Evolutionary conservation across 768 basidiomycete genomes (phyloP).

Genomic region (Cystobasidium onofrii): DNA sequence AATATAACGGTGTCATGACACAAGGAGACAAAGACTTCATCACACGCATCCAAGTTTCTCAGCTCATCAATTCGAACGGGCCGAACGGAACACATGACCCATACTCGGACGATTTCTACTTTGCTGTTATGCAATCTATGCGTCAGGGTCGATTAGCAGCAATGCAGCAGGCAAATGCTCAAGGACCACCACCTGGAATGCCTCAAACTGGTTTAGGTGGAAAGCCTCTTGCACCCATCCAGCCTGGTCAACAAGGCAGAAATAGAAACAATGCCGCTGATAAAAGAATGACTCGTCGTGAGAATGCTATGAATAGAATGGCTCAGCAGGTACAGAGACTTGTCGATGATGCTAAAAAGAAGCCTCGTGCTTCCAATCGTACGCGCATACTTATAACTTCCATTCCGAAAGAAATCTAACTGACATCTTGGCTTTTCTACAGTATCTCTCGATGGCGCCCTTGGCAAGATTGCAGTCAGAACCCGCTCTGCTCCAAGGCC

Average conservation of each 20-base stretch:
- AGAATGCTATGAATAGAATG: conserved; percentile 47
- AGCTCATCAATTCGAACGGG: conserved; percentile 59
- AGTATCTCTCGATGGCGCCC: conserved; percentile 73
- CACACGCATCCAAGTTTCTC: conserved; percentile 96
- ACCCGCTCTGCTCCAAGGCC: conserved; percentile 96
- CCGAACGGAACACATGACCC: conserved; percentile 63
- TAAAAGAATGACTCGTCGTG: conserved; percentile 30
- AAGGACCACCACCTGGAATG: background rate
- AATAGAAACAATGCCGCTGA: background rate
- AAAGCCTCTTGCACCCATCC: background rate
- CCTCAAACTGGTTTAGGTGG: background rate
- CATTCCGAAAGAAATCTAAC: background rate
- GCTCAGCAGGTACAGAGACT: conserved; percentile 80
- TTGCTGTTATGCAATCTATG: conserved; percentile 84
- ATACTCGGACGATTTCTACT: conserved; percentile 96
- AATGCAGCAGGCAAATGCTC: conserved; percentile 16
- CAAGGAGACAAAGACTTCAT: conserved; percentile 99
- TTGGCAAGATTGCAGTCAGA: conserved; percentile 86
- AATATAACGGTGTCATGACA: conserved; percentile 91
- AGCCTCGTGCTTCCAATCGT: conserved; percentile 58
- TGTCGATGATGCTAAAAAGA: conserved; percentile 79
- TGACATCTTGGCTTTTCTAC: conserved; percentile 41
- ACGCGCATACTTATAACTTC: conserved; percentile 8
- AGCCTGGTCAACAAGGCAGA: conserved; percentile 2
- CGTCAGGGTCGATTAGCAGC: conserved; percentile 38